phyloP scores from a whole-genome alignment of 2,329 filamentous ascomycete genomes.

The Clonostachys byssicola region DNA sequence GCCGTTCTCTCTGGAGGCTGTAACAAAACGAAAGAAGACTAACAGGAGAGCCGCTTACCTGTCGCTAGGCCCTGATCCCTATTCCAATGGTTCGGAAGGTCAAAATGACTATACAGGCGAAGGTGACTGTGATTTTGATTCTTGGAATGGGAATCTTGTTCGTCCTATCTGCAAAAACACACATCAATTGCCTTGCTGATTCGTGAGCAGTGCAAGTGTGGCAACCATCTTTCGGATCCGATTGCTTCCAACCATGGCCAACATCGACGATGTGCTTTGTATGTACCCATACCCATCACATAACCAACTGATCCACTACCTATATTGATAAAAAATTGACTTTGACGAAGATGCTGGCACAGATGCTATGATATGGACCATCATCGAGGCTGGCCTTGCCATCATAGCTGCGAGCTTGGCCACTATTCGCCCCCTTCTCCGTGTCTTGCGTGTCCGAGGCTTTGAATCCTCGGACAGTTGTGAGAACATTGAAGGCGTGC shows the following conservation, averaged over 20 bases:
- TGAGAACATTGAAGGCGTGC: not conserved
- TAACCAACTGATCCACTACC: not conserved
- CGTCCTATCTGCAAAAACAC: slow-evolving; percentile 6
- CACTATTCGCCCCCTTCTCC: slow-evolving; percentile 50
- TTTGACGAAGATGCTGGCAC: slow-evolving; percentile 35
- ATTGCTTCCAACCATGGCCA: slow-evolving; percentile 38
- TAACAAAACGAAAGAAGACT: not conserved
- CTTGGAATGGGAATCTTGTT: slow-evolving; percentile 45
- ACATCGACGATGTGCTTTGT: slow-evolving; percentile 44
- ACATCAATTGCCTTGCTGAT: slow-evolving; percentile 5
- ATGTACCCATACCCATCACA: slow-evolving; percentile 10
- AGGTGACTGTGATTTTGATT: slow-evolving; percentile 44
- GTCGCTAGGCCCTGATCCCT: slow-evolving; percentile 37
- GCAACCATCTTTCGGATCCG: slow-evolving; percentile 48
- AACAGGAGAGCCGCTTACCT: not conserved
- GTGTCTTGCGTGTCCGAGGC: slow-evolving; percentile 38
- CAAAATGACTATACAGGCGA: slow-evolving; percentile 47
- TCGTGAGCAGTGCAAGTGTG: slow-evolving; percentile 37
- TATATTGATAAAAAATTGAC: no score
- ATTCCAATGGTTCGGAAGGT: slow-evolving; percentile 51
- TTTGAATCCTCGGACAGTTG: slow-evolving; percentile 33
- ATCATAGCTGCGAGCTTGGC: slow-evolving; percentile 49
- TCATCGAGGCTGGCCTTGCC: slow-evolving; percentile 52
- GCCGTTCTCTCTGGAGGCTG: not conserved
- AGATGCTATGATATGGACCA: slow-evolving; percentile 50